A percentile compares a stretch with the other conserved stretches of the same genome.
Evolutionary conservation across 2,329 filamentous ascomycete species (phyloP).

Genomic region (Pseudogymnoascus sp.): DNA sequence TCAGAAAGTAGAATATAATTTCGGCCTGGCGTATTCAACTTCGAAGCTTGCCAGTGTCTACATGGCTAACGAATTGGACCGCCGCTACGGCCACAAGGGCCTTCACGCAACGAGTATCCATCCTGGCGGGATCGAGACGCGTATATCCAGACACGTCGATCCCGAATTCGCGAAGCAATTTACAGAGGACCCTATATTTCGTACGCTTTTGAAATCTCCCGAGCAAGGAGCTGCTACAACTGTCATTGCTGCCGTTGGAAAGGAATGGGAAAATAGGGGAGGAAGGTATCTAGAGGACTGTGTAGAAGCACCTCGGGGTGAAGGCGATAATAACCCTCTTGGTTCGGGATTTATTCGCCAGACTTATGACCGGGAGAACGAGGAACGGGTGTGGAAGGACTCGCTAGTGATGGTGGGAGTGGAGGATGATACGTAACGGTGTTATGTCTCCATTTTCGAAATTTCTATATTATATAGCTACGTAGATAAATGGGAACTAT

Average conservation of each 20-base stretch:
- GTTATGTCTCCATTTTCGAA: too few relatives aligned
- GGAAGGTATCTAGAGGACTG: slow-evolving; percentile 40
- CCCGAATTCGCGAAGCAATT: background rate
- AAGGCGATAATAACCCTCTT: slow-evolving; percentile 13
- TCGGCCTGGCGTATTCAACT: slow-evolving; percentile 33
- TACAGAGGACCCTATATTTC: background rate
- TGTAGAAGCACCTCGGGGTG: slow-evolving; percentile 16
- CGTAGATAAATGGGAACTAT: too few relatives aligned
- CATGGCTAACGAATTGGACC: slow-evolving; percentile 39
- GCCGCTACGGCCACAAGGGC: slow-evolving; percentile 32
- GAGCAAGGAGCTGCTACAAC: slow-evolving; percentile 32
- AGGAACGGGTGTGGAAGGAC: slow-evolving; percentile 34
- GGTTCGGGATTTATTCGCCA: slow-evolving; percentile 18
- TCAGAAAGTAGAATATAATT: slow-evolving; percentile 31
- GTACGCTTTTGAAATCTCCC: background rate
- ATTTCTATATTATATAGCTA: too few relatives aligned
- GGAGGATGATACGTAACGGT: background rate
- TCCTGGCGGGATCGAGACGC: slow-evolving; percentile 30
- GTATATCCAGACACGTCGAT: slow-evolving; percentile 25
- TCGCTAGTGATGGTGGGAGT: slow-evolving; percentile 26
- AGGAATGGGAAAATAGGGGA: slow-evolving; percentile 33
- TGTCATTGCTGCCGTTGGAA: slow-evolving; percentile 31
- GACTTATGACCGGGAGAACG: slow-evolving; percentile 32
- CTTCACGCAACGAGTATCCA: slow-evolving; percentile 35
- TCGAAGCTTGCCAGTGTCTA: slow-evolving; percentile 39